Percentiles rank a stretch among this genome's conserved stretches.
Evolutionary conservation across 2,329 filamentous ascomycete species (phyloP).

Genomic region (Beauveria asiatica): DNA sequence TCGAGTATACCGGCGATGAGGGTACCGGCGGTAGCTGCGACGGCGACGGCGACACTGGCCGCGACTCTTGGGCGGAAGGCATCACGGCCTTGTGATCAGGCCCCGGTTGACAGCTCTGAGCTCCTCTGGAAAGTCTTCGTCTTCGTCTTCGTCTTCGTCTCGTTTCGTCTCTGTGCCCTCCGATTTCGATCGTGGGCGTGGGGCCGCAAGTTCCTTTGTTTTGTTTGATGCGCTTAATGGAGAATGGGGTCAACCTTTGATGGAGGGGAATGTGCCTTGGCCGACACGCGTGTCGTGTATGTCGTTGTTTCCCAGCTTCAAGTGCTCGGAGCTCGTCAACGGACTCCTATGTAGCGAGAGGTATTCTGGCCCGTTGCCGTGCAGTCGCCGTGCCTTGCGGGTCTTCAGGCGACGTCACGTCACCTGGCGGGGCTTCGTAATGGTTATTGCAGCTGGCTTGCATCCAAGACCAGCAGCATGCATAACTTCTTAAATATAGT

Average conservation of each 20-base stretch:
- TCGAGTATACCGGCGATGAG: conserved; percentile 53
- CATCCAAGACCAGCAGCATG: not conserved
- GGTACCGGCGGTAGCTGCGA: conserved; percentile 54
- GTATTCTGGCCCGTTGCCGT: conserved; percentile 1
- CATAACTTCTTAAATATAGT: not conserved
- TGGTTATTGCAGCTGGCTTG: conserved; percentile 3
- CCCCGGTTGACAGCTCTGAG: not conserved
- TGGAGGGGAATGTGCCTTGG: not conserved
- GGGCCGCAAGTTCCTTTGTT: conserved; percentile 2
- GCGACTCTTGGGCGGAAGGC: conserved; percentile 25
- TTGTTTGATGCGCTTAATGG: conserved; percentile 1
- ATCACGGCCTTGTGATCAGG: conserved; percentile 16
- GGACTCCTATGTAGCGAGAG: not conserved
- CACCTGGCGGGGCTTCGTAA: conserved; percentile 3
- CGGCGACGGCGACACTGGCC: conserved; percentile 40
- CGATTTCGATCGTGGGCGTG: not conserved
- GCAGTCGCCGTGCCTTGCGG: not conserved
- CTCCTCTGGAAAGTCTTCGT: not conserved
- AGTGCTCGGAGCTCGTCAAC: not conserved
- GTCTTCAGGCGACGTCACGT: conserved; percentile 6
- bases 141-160: not conserved
- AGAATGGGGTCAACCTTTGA: not conserved
- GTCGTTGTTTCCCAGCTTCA: not conserved
- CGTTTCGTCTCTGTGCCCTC: not conserved
- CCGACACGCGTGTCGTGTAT: not conserved